Evolutionary conservation across 1,284 basidiomycete species (phyloP).

Genomic region (Ceratobasidium sp.): DNA sequence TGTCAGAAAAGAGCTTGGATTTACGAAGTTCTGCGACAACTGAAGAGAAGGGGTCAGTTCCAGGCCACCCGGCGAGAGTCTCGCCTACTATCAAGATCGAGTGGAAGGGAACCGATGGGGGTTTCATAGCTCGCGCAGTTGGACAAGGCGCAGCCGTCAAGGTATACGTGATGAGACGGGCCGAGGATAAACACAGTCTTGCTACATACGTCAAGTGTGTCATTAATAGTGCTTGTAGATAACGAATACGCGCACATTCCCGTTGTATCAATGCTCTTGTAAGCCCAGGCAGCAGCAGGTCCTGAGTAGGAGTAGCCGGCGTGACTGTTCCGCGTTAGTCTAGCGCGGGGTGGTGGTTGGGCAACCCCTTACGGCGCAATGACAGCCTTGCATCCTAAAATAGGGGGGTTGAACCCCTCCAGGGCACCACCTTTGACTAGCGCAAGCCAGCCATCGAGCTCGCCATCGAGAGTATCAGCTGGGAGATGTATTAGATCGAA

Average conservation of each 20-base stretch:
- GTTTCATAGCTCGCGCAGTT: constrained; percentile 78
- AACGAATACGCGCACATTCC: constrained; percentile 66
- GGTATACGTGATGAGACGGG: constrained; percentile 91
- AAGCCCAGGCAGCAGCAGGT: constrained; percentile 93
- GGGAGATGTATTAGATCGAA: constrained; percentile 27
- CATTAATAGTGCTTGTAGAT: constrained; percentile 39
- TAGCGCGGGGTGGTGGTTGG: constrained; percentile 18
- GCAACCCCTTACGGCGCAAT: constrained; percentile 85
- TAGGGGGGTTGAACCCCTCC: constrained; percentile 65
- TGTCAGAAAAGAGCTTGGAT: constrained; percentile 74
- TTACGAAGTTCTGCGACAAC: constrained; percentile 71
- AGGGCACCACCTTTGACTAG: constrained; percentile 55
- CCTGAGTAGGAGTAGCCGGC: constrained; percentile 97
- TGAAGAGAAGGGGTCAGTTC: not conserved
- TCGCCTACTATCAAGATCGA: constrained; percentile 78
- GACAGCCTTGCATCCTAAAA: constrained; percentile 83
- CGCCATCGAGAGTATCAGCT: constrained; percentile 56
- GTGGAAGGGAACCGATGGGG: constrained; percentile 80
- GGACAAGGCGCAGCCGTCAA: constrained; percentile 87
- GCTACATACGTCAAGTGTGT: constrained; percentile 55
- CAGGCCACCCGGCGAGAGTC: not conserved
- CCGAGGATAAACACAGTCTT: constrained; percentile 93
- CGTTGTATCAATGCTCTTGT: constrained; percentile 81
- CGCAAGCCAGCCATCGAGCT: constrained; percentile 71
- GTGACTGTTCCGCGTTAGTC: constrained; percentile 64